Evolutionary conservation across 805 yeast species (phyloP).

Genomic region (Teunomyces gatunensis): DNA sequence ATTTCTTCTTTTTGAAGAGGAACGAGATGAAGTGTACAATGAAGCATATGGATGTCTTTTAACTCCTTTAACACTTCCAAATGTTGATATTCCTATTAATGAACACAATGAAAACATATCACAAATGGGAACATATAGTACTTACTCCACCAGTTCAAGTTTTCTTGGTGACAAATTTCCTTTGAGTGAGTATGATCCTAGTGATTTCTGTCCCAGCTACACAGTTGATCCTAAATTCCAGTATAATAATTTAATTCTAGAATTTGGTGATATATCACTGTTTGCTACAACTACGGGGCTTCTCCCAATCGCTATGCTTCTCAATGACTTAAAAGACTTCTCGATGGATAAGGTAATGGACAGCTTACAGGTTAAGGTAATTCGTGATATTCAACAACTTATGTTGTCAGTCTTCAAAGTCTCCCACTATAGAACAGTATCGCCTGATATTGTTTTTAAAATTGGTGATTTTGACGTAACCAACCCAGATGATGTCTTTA

Average conservation of each 20-base stretch:
- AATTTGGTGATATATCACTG: slow-evolving; percentile 50
- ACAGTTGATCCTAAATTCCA: slow-evolving; percentile 40
- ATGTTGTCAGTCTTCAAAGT: slow-evolving; percentile 33
- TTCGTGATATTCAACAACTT: slow-evolving; percentile 40
- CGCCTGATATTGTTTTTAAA: slow-evolving; percentile 43
- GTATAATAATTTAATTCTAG: slow-evolving; percentile 53
- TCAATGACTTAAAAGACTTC: slow-evolving; percentile 31
- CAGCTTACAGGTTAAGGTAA: slow-evolving; percentile 57
- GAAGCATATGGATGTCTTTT: slow-evolving; percentile 49
- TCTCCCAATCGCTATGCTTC: slow-evolving; percentile 34
- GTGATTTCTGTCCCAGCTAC: slow-evolving; percentile 30
- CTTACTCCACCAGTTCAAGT: background rate
- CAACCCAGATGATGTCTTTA: slow-evolving; percentile 19
- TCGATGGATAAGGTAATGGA: slow-evolving; percentile 58
- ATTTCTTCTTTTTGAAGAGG: slow-evolving; percentile 57
- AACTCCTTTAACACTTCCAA: slow-evolving; percentile 64
- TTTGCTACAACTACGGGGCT: slow-evolving; percentile 47
- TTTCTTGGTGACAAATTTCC: background rate
- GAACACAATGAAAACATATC: slow-evolving; percentile 9
- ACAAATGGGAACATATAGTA: slow-evolving; percentile 1
- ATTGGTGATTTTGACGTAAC: slow-evolving; percentile 31
- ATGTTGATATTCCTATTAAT: slow-evolving; percentile 58
- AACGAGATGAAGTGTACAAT: slow-evolving; percentile 47
- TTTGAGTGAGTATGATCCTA: slow-evolving; percentile 8
- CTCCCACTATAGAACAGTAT: slow-evolving; percentile 44